Conservation (phyloP, 768 basidiomycete species). For the Lentinula aciculospora region DNA sequence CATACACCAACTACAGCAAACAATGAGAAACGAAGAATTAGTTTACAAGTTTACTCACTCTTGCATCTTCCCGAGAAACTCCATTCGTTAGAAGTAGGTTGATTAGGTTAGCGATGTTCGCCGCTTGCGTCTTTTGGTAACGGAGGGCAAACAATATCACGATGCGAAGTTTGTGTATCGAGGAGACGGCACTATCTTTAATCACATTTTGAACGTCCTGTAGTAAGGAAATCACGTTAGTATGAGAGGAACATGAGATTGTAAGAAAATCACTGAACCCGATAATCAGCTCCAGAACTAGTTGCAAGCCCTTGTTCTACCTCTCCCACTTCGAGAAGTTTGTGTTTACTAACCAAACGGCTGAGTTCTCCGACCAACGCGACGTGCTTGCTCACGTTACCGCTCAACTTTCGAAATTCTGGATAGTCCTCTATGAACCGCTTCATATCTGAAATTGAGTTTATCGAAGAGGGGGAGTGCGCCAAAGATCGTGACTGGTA, state of each 20-base stretch:
- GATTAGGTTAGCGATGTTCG: slow-evolving; percentile 76
- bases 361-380: slow-evolving; percentile 95
- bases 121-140: slow-evolving; percentile 86
- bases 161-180: slow-evolving; percentile 82
- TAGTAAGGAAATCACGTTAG: background rate
- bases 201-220: slow-evolving; percentile 84
- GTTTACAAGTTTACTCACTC: slow-evolving; percentile 31
- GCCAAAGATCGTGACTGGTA: slow-evolving; percentile 83
- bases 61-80: slow-evolving; percentile 70
- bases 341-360: slow-evolving; percentile 79
- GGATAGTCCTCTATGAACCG: slow-evolving; percentile 97
- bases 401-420: slow-evolving; percentile 92
- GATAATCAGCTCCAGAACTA: slow-evolving; percentile 84
- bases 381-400: slow-evolving; percentile 98
- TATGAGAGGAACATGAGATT: background rate
- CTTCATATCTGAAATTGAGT: slow-evolving; percentile 97
- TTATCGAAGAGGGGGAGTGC: slow-evolving; percentile 74
- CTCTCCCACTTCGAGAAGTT: slow-evolving; percentile 86
- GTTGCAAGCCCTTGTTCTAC: slow-evolving; percentile 95
- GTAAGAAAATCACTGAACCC: slow-evolving; percentile 37
- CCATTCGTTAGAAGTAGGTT: slow-evolving; percentile 73
- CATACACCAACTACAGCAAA: slow-evolving; percentile 75
- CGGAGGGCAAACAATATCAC: slow-evolving; percentile 91
- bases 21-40: slow-evolving; percentile 7
- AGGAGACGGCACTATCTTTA: slow-evolving; percentile 56